Evolutionary conservation across 1,139 yeast species (phyloP).

Genomic region (Taiozyma sp.): DNA sequence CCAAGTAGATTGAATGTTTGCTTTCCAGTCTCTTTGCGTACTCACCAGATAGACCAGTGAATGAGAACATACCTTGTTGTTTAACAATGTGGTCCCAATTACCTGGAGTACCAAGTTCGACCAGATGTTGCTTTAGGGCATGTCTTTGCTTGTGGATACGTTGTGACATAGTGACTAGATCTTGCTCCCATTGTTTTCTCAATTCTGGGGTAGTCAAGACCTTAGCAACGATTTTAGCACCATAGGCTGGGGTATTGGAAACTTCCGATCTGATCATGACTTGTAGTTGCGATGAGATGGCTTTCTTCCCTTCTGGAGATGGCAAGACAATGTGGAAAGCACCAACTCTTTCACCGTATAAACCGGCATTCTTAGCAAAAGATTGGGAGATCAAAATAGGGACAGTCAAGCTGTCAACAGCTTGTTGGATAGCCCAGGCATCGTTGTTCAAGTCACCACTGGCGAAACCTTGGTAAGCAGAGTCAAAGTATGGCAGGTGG

Average conservation of each 20-base stretch:
- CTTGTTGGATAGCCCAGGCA: conserved; percentile 83
- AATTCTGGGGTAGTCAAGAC: conserved; percentile 64
- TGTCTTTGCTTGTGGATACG: conserved; percentile 79
- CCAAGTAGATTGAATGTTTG: conserved; percentile 75
- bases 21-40: conserved; percentile 79
- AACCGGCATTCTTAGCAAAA: conserved; percentile 96
- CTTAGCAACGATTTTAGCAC: conserved; percentile 85
- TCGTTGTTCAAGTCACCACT: conserved; percentile 82
- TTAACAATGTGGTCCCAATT: conserved; percentile 90
- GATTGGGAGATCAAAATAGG: conserved; percentile 85
- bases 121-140: conserved; percentile 57
- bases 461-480: conserved; percentile 98
- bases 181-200: conserved; percentile 78
- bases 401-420: conserved; percentile 46
- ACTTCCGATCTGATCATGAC: conserved; percentile 77
- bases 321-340: conserved; percentile 74
- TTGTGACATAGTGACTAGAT: conserved; percentile 83
- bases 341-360: conserved; percentile 98
- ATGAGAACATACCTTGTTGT: conserved; percentile 97
- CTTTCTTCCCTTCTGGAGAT: conserved; percentile 36
- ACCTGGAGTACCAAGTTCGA: conserved; percentile 72
- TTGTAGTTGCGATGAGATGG: conserved; percentile 72
- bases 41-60: conserved; percentile 76
- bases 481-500: conserved; percentile 85
- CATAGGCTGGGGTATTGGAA: conserved; percentile 95